phyloP scores from a whole-genome alignment of 768 basidiomycete species.

The Kwoniella mangroviensis region DNA sequence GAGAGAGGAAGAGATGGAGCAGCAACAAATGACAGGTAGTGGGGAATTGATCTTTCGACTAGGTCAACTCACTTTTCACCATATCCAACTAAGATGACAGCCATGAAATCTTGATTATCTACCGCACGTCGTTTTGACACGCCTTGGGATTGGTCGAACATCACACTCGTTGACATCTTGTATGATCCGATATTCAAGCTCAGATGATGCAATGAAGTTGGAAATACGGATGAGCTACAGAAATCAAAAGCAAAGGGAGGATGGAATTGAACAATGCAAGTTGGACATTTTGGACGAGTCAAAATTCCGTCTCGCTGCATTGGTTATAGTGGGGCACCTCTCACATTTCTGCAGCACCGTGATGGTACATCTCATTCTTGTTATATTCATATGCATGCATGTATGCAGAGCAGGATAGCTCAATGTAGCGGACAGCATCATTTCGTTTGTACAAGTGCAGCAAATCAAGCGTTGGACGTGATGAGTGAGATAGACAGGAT shows the following conservation, averaged over 20 bases:
- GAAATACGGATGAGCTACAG: not conserved
- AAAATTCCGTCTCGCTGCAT: too few relatives aligned
- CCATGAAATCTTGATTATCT: constrained; percentile 72
- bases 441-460: too few relatives aligned
- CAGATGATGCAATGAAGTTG: not conserved
- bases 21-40: not conserved
- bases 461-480: too few relatives aligned
- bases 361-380: too few relatives aligned
- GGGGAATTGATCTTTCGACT: not conserved
- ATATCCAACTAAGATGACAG: constrained; percentile 85
- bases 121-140: constrained; percentile 27
- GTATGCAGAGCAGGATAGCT: not conserved
- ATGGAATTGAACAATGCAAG: not conserved
- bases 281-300: not conserved
- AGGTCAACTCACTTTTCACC: constrained; percentile 78
- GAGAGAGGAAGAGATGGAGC: not conserved
- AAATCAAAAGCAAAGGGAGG: not conserved
- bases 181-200: not conserved
- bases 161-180: constrained; percentile 19
- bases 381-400: not conserved
- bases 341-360: not conserved
- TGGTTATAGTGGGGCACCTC: not conserved
- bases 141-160: constrained; percentile 28
- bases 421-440: too few relatives aligned
- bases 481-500: too few relatives aligned